Conservation (phyloP, 345 rosid genomes). For the Eucalyptus polyanthemos region DNA sequence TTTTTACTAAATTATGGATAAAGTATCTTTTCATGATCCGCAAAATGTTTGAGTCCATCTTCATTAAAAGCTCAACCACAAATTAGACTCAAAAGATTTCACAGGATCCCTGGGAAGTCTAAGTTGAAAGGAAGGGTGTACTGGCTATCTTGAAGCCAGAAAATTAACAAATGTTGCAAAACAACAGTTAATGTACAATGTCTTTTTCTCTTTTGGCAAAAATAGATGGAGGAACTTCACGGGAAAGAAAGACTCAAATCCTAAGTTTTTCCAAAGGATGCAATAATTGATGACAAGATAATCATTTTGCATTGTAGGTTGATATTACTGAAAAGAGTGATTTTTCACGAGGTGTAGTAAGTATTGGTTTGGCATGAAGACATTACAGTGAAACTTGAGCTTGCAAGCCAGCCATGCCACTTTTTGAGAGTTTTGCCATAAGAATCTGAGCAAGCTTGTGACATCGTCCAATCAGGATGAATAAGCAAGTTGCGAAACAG, state of each 20-base stretch:
- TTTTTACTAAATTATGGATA: background rate
- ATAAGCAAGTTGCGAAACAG: conserved; percentile 73
- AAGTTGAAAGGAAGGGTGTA: background rate
- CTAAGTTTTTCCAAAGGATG: background rate
- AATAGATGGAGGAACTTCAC: background rate
- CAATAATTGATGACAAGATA: background rate
- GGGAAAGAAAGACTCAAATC: background rate
- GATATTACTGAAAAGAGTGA: background rate
- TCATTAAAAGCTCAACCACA: background rate
- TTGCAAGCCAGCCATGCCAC: conserved; percentile 95
- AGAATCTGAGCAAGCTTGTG: conserved; percentile 77
- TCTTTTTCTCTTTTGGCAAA: background rate
- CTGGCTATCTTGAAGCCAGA: background rate
- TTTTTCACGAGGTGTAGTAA: background rate
- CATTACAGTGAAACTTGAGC: conserved; percentile 74
- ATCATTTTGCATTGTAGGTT: background rate
- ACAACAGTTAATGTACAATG: background rate
- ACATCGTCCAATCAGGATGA: conserved; percentile 88
- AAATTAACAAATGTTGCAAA: background rate
- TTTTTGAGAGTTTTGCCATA: conserved; percentile 81
- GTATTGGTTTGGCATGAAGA: background rate
- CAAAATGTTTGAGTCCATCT: background rate
- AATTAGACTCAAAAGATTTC: background rate
- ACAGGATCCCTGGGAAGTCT: background rate
- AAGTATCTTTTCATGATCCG: background rate